A percentile compares a stretch with the other conserved stretches of the same genome.
These are phyloP conservation scores for Starmerella ratchasimensis DNA, from an alignment of 805 yeast genomes.

Conservation along the genomic window DNA sequence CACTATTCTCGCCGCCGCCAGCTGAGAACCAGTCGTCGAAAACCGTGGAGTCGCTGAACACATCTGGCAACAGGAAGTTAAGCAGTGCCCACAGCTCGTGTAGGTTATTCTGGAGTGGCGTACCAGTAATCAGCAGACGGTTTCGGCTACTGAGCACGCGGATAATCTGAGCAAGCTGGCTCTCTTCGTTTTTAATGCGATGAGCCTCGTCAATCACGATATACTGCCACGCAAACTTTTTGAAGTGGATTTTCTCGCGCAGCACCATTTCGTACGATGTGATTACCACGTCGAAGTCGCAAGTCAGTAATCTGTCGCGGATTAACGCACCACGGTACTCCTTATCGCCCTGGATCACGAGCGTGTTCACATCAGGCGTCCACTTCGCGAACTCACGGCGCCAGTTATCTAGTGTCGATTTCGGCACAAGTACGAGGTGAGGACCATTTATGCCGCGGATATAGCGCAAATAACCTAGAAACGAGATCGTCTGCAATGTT, in stretches of 20 bases:
- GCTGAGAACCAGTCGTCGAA: conserved; percentile 77
- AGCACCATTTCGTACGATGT: conserved; percentile 91
- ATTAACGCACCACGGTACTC: conserved; percentile 58
- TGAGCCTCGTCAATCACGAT: conserved; percentile 93
- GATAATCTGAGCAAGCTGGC: conserved; percentile 82
- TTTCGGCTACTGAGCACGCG: conserved; percentile 75
- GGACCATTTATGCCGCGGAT: conserved; percentile 75
- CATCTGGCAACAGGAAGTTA: conserved; percentile 84
- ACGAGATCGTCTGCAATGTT: conserved; percentile 87
- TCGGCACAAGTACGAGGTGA: conserved; percentile 81
- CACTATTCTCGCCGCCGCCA: conserved; percentile 6
- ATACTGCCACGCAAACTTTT: conserved; percentile 84
- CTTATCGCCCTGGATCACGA: conserved; percentile 80
- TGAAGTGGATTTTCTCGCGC: conserved; percentile 67
- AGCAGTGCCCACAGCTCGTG: conserved; percentile 94
- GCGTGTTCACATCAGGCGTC: conserved; percentile 86
- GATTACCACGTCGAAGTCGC: conserved; percentile 78
- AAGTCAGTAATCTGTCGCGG: conserved; percentile 43
- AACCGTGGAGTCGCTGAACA: conserved; percentile 77
- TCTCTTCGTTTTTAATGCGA: conserved; percentile 87
- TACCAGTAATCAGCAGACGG: conserved; percentile 81
- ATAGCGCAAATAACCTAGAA: conserved; percentile 76
- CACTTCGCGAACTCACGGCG: conserved; percentile 83
- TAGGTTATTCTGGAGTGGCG: conserved; percentile 86
- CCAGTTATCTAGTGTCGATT: conserved; percentile 94